A percentile compares a stretch with the other conserved stretches of the same genome.
Conservation (phyloP, 2,329 filamentous ascomycete species). For the Pseudogymnoascus sp. region DNA sequence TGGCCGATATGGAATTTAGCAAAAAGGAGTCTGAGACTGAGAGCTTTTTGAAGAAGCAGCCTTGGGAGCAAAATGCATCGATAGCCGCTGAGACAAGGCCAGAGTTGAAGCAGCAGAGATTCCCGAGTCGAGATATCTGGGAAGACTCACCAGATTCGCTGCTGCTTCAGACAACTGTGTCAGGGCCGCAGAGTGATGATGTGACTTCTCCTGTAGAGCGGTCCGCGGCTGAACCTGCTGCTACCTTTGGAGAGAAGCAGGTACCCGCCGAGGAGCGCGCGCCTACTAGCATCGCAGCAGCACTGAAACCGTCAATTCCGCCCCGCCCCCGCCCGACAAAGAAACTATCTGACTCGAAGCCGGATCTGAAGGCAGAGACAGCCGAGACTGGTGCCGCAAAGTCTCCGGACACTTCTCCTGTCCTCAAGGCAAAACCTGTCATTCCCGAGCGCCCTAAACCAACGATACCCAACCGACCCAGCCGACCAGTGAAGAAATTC, state of each 20-base stretch:
- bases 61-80: constrained; percentile 44
- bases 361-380: constrained; percentile 26
- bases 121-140: constrained; percentile 91
- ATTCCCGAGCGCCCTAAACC: constrained; percentile 34
- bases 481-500: constrained; percentile 52
- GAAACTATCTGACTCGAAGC: constrained; percentile 28
- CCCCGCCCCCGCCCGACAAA: constrained; percentile 42
- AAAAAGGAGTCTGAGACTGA: constrained; percentile 29
- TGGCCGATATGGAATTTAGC: constrained; percentile 49
- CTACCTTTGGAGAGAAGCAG: constrained; percentile 24
- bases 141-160: constrained; percentile 85
- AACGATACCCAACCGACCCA: constrained; percentile 43
- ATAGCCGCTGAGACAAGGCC: constrained; percentile 46
- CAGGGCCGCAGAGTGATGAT: constrained; percentile 42
- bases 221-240: constrained; percentile 26
- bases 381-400: constrained; percentile 14
- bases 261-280: constrained; percentile 21
- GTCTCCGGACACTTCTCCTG: constrained; percentile 21
- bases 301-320: constrained; percentile 52
- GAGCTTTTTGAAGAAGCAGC: constrained; percentile 47
- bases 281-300: constrained; percentile 36
- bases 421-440: constrained; percentile 23
- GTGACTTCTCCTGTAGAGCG: constrained; percentile 35
- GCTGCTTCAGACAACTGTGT: constrained; percentile 69
- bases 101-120: constrained; percentile 54